Conservation (phyloP, 306 rosid genomes). For the Chamaecrista fasciculata region DNA sequence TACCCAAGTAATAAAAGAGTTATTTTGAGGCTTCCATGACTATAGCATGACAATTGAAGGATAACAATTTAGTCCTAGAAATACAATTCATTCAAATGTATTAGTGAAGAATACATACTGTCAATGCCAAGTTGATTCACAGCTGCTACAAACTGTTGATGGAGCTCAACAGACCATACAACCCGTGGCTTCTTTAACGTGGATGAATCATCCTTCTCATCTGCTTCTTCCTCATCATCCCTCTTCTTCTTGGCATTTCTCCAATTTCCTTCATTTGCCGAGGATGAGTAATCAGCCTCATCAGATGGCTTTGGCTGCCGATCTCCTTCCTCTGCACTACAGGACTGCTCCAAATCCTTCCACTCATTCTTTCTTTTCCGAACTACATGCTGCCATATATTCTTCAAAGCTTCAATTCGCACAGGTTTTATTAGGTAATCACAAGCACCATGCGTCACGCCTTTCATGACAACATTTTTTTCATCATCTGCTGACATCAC, state of each 20-base stretch:
- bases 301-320: constrained; percentile 59
- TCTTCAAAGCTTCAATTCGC: constrained; percentile 87
- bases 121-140: constrained; percentile 96
- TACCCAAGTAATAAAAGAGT: background rate
- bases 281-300: constrained; percentile 87
- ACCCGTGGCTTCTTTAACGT: constrained; percentile 85
- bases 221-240: constrained; percentile 82
- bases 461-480: constrained; percentile 87
- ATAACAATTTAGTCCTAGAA: constrained; percentile 2
- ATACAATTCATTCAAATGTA: constrained; percentile 20
- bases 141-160: constrained; percentile 94
- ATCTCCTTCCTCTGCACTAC: constrained; percentile 83
- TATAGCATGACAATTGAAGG: background rate
- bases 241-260: constrained; percentile 69
- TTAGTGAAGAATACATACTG: constrained; percentile 55
- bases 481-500: constrained; percentile 99
- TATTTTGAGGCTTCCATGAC: background rate
- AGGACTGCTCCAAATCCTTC: constrained; percentile 74
- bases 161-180: constrained; percentile 99
- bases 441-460: constrained; percentile 97
- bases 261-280: constrained; percentile 78
- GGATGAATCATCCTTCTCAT: constrained; percentile 89
- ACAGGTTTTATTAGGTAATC: constrained; percentile 94
- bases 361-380: constrained; percentile 75
- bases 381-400: constrained; percentile 98